Conservation (phyloP, 257 asterid genomes). For the Plantago ovata region DNA sequence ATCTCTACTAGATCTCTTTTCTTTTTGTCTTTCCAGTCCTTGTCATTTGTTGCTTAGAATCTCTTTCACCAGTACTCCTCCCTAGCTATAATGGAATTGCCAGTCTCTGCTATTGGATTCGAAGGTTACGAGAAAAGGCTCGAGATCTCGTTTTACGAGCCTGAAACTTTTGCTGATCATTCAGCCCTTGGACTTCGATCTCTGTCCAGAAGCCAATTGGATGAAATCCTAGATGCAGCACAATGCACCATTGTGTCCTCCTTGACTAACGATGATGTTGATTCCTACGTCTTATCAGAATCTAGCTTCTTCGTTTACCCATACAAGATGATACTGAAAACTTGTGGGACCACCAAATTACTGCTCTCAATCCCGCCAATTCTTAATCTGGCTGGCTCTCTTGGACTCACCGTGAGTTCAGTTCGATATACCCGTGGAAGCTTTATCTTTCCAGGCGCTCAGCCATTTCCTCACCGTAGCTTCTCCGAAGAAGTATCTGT, state of each 20-base stretch:
- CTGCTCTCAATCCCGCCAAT: conserved; percentile 72
- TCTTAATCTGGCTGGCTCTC: conserved; percentile 42
- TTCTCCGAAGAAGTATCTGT: conserved; percentile 67
- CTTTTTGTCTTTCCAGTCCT: conserved; percentile 30
- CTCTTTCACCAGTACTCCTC: conserved; percentile 6
- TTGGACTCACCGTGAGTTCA: conserved; percentile 45
- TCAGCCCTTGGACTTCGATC: conserved; percentile 55
- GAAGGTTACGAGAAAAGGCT: conserved; percentile 89
- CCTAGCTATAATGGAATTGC: conserved; percentile 41
- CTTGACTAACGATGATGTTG: conserved; percentile 55
- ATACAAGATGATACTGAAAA: conserved; percentile 64
- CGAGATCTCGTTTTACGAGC: conserved; percentile 56
- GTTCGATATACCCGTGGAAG: conserved; percentile 78
- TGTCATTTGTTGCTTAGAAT: conserved; percentile 23
- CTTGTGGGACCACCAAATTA: conserved; percentile 86
- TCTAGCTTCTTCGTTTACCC: conserved; percentile 80
- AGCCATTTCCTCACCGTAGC: conserved; percentile 67
- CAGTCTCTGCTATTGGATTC: conserved; percentile 70
- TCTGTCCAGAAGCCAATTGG: conserved; percentile 58
- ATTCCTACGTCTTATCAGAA: conserved; percentile 79
- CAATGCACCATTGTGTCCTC: conserved; percentile 83
- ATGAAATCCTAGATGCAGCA: conserved; percentile 64
- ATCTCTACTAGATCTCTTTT: conserved; percentile 16
- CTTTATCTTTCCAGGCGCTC: conserved; percentile 76
- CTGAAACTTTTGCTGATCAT: conserved; percentile 41